These are phyloP conservation scores for Colletotrichum sp. DNA, from an alignment of 2,329 filamentous ascomycete genomes.

Conservation along the genomic window DNA sequence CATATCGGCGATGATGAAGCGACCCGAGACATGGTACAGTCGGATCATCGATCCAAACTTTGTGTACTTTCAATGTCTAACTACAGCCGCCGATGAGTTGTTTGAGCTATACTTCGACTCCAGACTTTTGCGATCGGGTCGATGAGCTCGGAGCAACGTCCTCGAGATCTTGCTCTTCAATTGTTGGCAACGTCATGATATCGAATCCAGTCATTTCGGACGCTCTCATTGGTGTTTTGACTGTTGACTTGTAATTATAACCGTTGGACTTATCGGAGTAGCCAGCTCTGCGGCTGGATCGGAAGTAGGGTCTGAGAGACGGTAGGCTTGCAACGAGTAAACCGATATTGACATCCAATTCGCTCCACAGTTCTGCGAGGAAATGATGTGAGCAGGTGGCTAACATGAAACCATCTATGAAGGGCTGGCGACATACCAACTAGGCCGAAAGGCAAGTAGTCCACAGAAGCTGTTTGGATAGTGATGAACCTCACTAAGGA, in stretches of 20 bases:
- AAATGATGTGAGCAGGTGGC: not conserved
- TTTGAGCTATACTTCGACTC: not conserved
- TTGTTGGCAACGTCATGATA: not conserved
- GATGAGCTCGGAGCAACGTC: not conserved
- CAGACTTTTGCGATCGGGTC: not conserved
- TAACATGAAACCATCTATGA: not conserved
- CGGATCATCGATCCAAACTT: not conserved
- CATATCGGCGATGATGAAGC: not conserved
- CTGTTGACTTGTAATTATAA: slow-evolving; percentile 11
- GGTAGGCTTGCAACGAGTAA: slow-evolving; percentile 11
- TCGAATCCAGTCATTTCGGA: not conserved
- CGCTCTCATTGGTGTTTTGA: not conserved
- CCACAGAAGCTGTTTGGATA: slow-evolving; percentile 2
- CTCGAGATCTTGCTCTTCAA: not conserved
- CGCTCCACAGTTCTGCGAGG: slow-evolving; percentile 8
- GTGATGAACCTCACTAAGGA: slow-evolving; percentile 16
- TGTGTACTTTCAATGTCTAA: not conserved
- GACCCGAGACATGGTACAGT: not conserved
- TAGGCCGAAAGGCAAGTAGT: slow-evolving; percentile 5
- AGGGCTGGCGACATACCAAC: not conserved
- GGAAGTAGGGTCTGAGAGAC: slow-evolving; percentile 12
- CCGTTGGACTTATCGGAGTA: slow-evolving; percentile 6
- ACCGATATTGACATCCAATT: slow-evolving; percentile 11
- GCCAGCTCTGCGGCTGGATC: not conserved
- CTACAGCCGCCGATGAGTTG: not conserved